These are phyloP conservation scores for Lolium rigidum DNA, from an alignment of 176 grass and related monocot species.

Conservation along the genomic window DNA sequence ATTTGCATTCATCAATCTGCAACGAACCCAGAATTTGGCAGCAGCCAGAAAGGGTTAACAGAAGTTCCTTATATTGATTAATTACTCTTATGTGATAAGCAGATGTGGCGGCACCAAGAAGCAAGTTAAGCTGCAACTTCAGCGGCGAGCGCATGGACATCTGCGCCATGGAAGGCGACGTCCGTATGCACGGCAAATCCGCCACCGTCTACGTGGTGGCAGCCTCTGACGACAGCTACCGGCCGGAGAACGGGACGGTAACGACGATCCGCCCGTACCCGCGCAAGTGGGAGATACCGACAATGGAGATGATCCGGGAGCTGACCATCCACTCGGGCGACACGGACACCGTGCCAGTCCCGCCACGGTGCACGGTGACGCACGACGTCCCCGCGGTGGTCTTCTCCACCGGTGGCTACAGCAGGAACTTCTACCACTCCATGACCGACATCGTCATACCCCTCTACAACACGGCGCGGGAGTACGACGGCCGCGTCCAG, in stretches of 20 bases:
- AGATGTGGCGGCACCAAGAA: too few relatives aligned
- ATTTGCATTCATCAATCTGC: too few relatives aligned
- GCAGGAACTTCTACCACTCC: constrained; percentile 60
- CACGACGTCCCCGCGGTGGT: constrained; percentile 19
- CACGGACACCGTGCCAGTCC: background rate
- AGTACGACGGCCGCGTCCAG: constrained; percentile 52
- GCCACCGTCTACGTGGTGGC: too few relatives aligned
- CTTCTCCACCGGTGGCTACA: constrained; percentile 59
- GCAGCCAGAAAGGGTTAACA: too few relatives aligned
- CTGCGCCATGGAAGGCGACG: too few relatives aligned
- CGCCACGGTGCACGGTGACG: background rate
- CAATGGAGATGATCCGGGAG: constrained; percentile 43
- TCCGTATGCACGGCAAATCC: too few relatives aligned
- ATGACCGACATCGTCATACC: constrained; percentile 72
- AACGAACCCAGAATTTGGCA: too few relatives aligned
- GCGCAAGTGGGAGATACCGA: constrained; percentile 49
- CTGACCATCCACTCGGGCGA: constrained; percentile 15
- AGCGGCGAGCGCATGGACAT: too few relatives aligned
- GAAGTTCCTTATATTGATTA: too few relatives aligned
- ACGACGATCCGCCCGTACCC: background rate
- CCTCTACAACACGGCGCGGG: background rate
- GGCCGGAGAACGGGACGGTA: too few relatives aligned
- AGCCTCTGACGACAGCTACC: too few relatives aligned
- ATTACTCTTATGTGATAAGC: background rate
- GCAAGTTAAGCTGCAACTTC: too few relatives aligned